Conservation (phyloP, 108 stramenopile genomes). For the Aurantiochytrium sp. region DNA sequence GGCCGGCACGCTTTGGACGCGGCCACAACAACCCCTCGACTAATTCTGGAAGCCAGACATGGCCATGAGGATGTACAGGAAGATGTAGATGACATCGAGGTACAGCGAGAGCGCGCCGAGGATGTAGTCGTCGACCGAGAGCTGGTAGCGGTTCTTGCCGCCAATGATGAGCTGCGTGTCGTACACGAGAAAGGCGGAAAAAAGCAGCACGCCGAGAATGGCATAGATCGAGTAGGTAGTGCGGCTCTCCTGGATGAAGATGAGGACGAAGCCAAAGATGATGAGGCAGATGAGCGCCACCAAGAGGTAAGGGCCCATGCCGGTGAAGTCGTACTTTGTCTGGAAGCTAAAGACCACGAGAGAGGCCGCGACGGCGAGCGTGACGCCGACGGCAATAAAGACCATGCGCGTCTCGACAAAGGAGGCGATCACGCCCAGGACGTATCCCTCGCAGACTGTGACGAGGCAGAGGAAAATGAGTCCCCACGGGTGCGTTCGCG, state of each 20-base stretch:
- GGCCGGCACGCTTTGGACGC: too few species aligned
- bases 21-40: too few species aligned
- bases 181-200: neutral
- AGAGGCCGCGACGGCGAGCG: neutral
- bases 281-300: neutral
- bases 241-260: neutral
- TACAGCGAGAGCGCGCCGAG: neutral
- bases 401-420: neutral
- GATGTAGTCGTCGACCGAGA: neutral
- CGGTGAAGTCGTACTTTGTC: constrained; percentile 1
- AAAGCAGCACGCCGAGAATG: neutral
- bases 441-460: neutral
- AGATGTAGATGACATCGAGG: neutral
- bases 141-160: neutral
- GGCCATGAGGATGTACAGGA: neutral
- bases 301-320: neutral
- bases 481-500: neutral
- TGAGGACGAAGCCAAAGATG: constrained; percentile 1
- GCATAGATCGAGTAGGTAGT: neutral
- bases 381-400: neutral
- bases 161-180: constrained; percentile 15
- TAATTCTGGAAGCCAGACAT: too few species aligned
- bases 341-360: neutral
- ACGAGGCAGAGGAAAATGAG: neutral
- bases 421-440: neutral